phyloP scores from a whole-genome alignment of 371 early-diverging fungal genomes.

The Rhizopus stolonifer region DNA sequence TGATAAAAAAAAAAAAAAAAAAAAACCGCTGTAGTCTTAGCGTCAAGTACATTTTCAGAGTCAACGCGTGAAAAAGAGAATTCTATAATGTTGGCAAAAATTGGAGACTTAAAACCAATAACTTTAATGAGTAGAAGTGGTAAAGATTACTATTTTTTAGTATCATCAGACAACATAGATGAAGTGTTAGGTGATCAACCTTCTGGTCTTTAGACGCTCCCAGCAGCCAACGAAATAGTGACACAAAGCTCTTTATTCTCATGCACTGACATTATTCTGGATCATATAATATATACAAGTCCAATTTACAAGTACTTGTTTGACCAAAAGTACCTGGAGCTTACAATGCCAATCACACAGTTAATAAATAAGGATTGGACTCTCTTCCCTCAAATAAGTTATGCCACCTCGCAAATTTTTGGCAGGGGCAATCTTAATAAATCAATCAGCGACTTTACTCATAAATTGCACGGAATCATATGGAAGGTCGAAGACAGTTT shows the following conservation, averaged over 20 bases:
- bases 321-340: conserved; percentile 14
- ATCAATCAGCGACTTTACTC: too few relatives aligned
- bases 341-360: conserved; percentile 8
- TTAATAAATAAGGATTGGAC: conserved; percentile 13
- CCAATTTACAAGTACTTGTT: conserved; percentile 9
- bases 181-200: conserved; percentile 9
- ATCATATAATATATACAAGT: conserved; percentile 12
- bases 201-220: conserved; percentile 12
- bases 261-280: conserved; percentile 9
- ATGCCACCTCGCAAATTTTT: conserved; percentile 11
- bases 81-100: conserved; percentile 10
- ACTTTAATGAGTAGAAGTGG: conserved; percentile 3
- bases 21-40: conserved; percentile 6
- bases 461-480: too few relatives aligned
- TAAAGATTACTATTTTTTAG: conserved; percentile 6
- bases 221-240: conserved; percentile 1
- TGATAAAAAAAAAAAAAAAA: background rate
- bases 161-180: conserved; percentile 9
- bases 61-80: conserved; percentile 13
- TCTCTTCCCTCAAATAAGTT: conserved; percentile 11
- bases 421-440: too few relatives aligned
- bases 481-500: too few relatives aligned
- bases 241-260: conserved; percentile 7
- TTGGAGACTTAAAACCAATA: conserved; percentile 11
- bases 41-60: conserved; percentile 6